Base-by-base conservation (phyloP, 306 rosid genomes). In the Macrotyloma uniflorum region DNA sequence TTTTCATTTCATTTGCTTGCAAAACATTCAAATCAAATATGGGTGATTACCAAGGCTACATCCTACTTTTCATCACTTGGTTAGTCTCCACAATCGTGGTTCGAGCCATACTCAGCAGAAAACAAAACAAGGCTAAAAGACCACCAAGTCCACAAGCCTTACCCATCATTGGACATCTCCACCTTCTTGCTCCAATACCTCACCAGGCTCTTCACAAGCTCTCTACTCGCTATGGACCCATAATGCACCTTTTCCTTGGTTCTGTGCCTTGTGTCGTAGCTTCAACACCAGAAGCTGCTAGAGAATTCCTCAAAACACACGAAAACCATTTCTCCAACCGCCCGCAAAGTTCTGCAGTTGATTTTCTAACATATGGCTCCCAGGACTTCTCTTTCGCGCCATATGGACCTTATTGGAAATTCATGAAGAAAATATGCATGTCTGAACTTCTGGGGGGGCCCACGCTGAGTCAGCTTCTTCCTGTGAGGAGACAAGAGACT, bases 401-500 rank as follows among this genome's bases (percentile, higher is more conserved):
- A 0, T 93, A 89, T 38, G 98, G 92, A 68, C 90, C 87, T 13
- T 89, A 78, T 38, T 92, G 97, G 97, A 86, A 88, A 47, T 92
- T 90, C 86, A 87, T 89, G 91, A 92, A 87, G 84, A 89, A 85
- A 66, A 75, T 90, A 3, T 85, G 89, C 47, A 84, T 93, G 84
- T 79, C 94, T 23, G 86, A 91, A 33, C 94, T 93, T 79, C 94
- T 93, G 0, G 88, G 91, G 0, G 88, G 89, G n/a, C 64, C 50
- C 59, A 89, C 83, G 0, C 74, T 91, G 4, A 75, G 65, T 16
- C 85, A 66, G n/a, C 88, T 84, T 70, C 72, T 74, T 16, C 89
- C 88, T 0, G n/a, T 89, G 28, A 77, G 96, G 75, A 55, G 58
- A 1, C 87, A 86, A 47, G 98, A 93, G 73, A 87, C 83, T 0